Base-by-base conservation (phyloP, 1,139 yeast species). In the Torulaspora pretoriensis region DNA sequence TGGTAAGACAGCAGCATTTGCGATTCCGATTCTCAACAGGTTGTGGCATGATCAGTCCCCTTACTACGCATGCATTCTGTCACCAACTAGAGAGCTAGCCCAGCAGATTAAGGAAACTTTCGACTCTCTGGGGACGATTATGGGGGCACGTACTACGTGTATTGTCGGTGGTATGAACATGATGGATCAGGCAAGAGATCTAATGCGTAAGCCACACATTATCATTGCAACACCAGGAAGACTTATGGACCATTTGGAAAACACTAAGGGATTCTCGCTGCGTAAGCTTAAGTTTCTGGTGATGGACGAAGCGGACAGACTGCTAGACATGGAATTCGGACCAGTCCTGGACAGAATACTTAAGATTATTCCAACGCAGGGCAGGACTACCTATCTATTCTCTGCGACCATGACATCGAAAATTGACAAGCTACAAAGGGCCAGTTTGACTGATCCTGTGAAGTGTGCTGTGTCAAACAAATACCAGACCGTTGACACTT, bases 161-260 rank as follows among this genome's bases (percentile, higher is more conserved):
- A 78, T 92, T 52, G 96, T 92, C 33, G 98, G 98, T 55, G 99
- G 99, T 53, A 92, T 92, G 94, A 96, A 88, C 61, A 86, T 87
- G 87, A 88, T 92, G 94, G 95, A 89, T 59, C 99, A 92, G 67
- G 94, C 97, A 0, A 75, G 95, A 52, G 96, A 94, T 54, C 73
- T 92, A 55, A 84, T 88, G 83, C 77, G 95, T 54, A 89, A 88
- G 61, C 98, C 98, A 2, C 98, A 92, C 61, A 77, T 92, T 38
- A 76, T 92, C 45, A 96, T 92, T 47, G 97, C 97, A 17, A 92
- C 99, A 0, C 97, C 97, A 0, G 98, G 98, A 54, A 77, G 99
- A 64, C 73, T 92, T 47, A 80, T 90, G 80, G 98, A 92, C 66
- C 98, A 92, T 70, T 73, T 92, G 61, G 97, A 92, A 63, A 83